Conservation (phyloP, 306 rosid genomes). For the Delonix regia region DNA sequence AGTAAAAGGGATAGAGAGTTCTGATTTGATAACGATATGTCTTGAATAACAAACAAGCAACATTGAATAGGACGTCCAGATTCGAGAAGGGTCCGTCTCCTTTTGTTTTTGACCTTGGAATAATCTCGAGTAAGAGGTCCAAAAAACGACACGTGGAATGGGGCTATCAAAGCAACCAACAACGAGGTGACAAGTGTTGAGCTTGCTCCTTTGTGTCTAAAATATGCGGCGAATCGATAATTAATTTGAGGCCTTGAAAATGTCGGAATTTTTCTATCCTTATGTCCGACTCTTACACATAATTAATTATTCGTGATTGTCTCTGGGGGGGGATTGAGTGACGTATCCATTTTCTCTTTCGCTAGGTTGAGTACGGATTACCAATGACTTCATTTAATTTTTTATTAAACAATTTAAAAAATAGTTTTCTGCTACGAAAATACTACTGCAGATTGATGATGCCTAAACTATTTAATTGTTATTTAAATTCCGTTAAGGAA, state of each 20-base stretch:
- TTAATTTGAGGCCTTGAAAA: background rate
- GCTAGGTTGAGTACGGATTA: too few relatives aligned
- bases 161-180: background rate
- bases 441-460: too few relatives aligned
- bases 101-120: background rate
- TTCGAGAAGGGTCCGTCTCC: background rate
- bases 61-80: background rate
- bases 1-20: background rate
- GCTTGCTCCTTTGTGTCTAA: too few relatives aligned
- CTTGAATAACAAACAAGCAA: background rate
- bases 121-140: background rate
- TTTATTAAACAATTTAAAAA: too few relatives aligned
- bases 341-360: too few relatives aligned
- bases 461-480: too few relatives aligned
- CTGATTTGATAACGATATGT: background rate
- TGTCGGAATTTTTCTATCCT: background rate
- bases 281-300: too few relatives aligned
- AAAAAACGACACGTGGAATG: background rate
- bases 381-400: too few relatives aligned
- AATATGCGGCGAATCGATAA: constrained; percentile 9
- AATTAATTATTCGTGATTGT: too few relatives aligned
- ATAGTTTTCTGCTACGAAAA: too few relatives aligned
- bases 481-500: too few relatives aligned
- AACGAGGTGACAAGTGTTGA: background rate
- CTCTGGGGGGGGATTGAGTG: too few relatives aligned